phyloP scores from a whole-genome alignment of 2,329 filamentous ascomycete genomes.

The Polychaeton citri region DNA sequence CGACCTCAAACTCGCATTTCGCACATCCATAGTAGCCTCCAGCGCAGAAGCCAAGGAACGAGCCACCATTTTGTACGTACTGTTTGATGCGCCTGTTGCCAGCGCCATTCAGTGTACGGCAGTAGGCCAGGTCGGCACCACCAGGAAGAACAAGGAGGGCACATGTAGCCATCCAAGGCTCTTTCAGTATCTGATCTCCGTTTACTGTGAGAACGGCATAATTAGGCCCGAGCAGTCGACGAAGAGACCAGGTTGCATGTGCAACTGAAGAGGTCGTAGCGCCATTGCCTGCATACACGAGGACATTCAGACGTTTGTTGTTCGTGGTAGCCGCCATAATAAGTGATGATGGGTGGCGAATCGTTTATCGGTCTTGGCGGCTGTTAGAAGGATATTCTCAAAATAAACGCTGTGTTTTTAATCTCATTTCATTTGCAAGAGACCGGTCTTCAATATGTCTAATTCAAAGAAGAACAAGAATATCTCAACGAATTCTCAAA shows the following conservation, averaged over 20 bases:
- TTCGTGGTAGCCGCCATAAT: conserved; percentile 11
- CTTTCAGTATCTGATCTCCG: conserved; percentile 66
- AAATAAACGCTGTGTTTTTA: too few species aligned
- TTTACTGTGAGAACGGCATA: conserved; percentile 86
- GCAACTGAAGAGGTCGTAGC: conserved; percentile 78
- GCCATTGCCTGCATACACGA: conserved; percentile 83
- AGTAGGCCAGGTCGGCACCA: conserved; percentile 88
- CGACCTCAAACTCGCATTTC: conserved; percentile 84
- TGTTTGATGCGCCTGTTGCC: conserved; percentile 76
- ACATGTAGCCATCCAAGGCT: conserved; percentile 81
- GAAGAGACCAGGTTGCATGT: conserved; percentile 77
- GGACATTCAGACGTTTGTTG: conserved; percentile 65
- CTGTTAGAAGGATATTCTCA: too few species aligned
- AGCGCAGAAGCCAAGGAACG: conserved; percentile 84
- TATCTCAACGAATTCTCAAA: conserved; percentile 11
- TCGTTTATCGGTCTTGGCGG: conserved; percentile 1
- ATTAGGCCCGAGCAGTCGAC: conserved; percentile 71
- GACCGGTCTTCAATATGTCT: conserved; percentile 16
- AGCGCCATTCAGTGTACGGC: conserved; percentile 69
- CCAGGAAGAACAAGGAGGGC: conserved; percentile 85
- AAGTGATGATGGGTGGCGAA: neutral
- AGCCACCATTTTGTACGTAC: conserved; percentile 73
- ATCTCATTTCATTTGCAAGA: too few species aligned
- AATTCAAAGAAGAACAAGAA: conserved; percentile 14
- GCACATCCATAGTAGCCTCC: conserved; percentile 81